Base-by-base conservation (phyloP, 768 basidiomycete genomes). In the Tephrocybe sp. region DNA sequence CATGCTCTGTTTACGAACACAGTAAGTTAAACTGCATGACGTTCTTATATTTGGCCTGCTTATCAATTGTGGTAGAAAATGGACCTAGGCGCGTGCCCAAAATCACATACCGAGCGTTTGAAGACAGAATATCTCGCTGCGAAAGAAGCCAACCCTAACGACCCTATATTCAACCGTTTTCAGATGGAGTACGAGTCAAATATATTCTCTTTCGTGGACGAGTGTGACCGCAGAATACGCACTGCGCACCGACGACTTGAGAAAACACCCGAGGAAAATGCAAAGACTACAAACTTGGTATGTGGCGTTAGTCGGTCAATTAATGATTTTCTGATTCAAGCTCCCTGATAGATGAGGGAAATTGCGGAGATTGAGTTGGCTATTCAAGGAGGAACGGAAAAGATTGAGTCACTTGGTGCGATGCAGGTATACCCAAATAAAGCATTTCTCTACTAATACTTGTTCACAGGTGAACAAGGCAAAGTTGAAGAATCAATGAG, bases 231-330 rank as follows among this genome's bases (percentile, higher is more conserved):
- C 62, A 80, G 96, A 64, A 98, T 99, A 71, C 78, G 92, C 34
- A 84, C 90, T 34, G 92, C 94, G 39, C 97, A 99, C 68, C 79
- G 93, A 60, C 80, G 97, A 65, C 72, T 99, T 65, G 97, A 99
- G 76, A 99, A 99, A 78, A 99, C 97, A 5, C 97, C 97, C 31
- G 97, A 98, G 73, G 97, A 99, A 77, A 99, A 99, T 67, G 93
- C 94, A 45, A 97, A 98, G 73, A 98, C 96, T 30, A 98, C 97
- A 4, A 94, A 96, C 68, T 70, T 99, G 75, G 90, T 89, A 56
- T 41, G 82, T 70, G 39, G 48, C 40, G 41, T n/a, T 48, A 39
- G 20, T 11, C 20, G 12, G 45, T 47, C 12, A 3, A 19, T 19
- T 3, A 32, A 16, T 36, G 35, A 36, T 17, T 17, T 43, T 7